A percentile compares a stretch with the other conserved stretches of the same genome.
Conservation (phyloP, 805 yeast genomes). For the Yarrowia sp. region DNA sequence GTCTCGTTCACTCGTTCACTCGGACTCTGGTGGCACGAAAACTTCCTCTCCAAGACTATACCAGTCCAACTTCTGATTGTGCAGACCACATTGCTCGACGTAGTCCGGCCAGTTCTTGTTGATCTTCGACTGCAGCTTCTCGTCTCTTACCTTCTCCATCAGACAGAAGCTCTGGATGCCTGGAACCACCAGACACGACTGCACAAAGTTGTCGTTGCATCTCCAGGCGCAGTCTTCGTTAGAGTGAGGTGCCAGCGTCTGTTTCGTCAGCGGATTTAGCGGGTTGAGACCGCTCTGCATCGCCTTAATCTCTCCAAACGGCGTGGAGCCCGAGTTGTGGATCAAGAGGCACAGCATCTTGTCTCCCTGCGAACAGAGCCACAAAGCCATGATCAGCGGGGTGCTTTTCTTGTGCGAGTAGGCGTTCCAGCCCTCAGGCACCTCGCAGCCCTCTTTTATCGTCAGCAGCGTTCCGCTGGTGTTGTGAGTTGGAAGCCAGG, state of each 20-base stretch:
- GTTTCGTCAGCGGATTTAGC: not conserved
- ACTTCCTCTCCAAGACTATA: not conserved
- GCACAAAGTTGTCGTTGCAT: not conserved
- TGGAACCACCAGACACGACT: not conserved
- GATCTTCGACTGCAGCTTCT: not conserved
- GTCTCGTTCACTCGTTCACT: no score
- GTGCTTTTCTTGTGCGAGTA: not conserved
- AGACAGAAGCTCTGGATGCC: not conserved
- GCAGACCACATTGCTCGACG: not conserved
- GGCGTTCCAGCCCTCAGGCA: not conserved
- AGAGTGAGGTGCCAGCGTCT: not conserved
- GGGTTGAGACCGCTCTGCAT: not conserved
- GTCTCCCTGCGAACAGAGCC: not conserved
- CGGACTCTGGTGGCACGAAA: no score
- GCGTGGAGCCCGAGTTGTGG: constrained; percentile 3
- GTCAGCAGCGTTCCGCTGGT: constrained; percentile 3
- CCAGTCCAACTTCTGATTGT: not conserved
- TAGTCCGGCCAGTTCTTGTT: not conserved
- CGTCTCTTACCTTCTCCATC: not conserved
- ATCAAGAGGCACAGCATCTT: not conserved
- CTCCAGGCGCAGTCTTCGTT: not conserved
- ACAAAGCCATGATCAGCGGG: not conserved
- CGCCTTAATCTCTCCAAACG: not conserved
- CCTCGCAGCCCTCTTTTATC: not conserved
- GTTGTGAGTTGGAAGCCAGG: not conserved